Evolutionary conservation across 306 rosid species (phyloP).

Genomic region (Rosa rugosa): DNA sequence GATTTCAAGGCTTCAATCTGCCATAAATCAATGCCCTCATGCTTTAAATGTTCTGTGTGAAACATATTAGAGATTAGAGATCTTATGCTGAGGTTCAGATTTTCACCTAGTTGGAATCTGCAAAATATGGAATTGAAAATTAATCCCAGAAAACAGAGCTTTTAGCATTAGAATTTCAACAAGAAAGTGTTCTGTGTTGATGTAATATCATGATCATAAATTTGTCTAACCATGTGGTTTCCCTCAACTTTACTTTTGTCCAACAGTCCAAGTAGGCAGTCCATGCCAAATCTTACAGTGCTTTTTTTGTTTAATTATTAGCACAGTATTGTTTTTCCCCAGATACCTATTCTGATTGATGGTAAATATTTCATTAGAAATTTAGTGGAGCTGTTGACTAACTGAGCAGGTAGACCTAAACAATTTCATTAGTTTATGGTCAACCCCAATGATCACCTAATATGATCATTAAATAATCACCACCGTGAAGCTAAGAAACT

Average conservation of each 20-base stretch:
- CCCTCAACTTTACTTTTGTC: not conserved
- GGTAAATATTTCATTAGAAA: not conserved
- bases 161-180: not conserved
- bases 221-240: not conserved
- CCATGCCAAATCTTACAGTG: conserved; percentile 4
- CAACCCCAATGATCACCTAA: conserved; percentile 11
- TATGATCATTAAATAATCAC: not conserved
- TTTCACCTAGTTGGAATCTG: not conserved
- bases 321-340: not conserved
- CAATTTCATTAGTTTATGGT: not conserved
- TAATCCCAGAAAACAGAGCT: not conserved
- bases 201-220: not conserved
- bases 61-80: not conserved
- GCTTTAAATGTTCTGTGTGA: not conserved
- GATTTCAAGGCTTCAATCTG: not conserved
- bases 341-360: not conserved
- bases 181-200: not conserved
- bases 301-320: not conserved
- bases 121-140: not conserved
- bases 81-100: not conserved
- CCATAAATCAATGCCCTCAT: conserved; percentile 1
- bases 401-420: conserved; percentile 14
- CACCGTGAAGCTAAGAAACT: not conserved
- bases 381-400: conserved; percentile 9
- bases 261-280: conserved; percentile 7